phyloP scores from a whole-genome alignment of 495 filamentous ascomycete genomes.

The Talaromyces wortmannii region DNA sequence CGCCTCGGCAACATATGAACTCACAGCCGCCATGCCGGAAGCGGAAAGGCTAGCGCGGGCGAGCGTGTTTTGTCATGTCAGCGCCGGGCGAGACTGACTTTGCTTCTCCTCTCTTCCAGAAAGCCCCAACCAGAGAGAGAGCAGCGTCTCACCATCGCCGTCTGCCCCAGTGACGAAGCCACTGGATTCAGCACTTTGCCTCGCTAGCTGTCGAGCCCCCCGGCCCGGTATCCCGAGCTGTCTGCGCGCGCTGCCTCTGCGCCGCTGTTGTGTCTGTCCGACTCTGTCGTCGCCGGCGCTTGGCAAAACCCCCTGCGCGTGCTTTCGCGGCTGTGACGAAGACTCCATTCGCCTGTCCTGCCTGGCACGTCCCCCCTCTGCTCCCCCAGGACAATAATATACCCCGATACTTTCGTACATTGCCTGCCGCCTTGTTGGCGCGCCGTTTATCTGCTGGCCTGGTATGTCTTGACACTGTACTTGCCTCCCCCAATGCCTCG shows the following conservation, averaged over 20 bases:
- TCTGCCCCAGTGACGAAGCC: too few relatives aligned
- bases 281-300: conserved; percentile 6
- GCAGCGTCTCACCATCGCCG: too few relatives aligned
- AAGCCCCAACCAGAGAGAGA: too few relatives aligned
- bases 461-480: background rate
- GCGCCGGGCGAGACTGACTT: too few relatives aligned
- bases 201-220: too few relatives aligned
- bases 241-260: background rate
- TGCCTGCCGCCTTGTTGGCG: background rate
- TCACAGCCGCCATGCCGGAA: too few relatives aligned
- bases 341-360: background rate
- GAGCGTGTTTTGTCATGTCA: too few relatives aligned
- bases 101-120: too few relatives aligned
- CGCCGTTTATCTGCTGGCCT: background rate
- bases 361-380: background rate
- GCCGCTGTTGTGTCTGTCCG: background rate
- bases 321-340: background rate
- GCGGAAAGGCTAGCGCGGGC: too few relatives aligned
- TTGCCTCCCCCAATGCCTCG: background rate
- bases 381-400: background rate
- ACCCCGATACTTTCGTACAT: background rate
- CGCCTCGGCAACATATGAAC: too few relatives aligned
- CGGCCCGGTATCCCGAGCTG: background rate
- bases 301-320: background rate
- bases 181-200: too few relatives aligned